Evolutionary conservation across 2,329 filamentous ascomycete species (phyloP).

Genomic region (Alternaria novae-zelandiae): DNA sequence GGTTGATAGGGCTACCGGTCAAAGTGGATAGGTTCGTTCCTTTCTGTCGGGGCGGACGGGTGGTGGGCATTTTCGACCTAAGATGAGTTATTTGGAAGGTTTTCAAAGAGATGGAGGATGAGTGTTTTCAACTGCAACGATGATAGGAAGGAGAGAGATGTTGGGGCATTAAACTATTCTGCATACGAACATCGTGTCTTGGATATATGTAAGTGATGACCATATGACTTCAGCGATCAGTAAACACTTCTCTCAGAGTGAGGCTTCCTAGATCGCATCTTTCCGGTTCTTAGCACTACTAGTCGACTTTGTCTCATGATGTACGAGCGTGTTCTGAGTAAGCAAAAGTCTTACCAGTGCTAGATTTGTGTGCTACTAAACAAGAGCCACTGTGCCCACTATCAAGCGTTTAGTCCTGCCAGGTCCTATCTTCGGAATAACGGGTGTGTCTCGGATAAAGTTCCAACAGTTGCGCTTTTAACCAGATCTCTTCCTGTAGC

Average conservation of each 20-base stretch:
- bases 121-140: background rate
- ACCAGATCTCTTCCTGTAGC: background rate
- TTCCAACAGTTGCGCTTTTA: background rate
- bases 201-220: background rate
- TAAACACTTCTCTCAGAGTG: background rate
- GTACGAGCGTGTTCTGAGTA: background rate
- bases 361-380: background rate
- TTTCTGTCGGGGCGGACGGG: background rate
- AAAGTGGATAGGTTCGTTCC: background rate
- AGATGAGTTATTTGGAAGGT: background rate
- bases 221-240: background rate
- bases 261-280: background rate
- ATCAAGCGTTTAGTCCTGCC: background rate
- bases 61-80: background rate
- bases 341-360: background rate
- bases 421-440: background rate
- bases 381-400: background rate
- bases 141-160: background rate
- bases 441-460: no score
- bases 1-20: background rate
- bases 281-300: background rate
- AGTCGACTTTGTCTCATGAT: background rate
- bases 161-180: background rate
- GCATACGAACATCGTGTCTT: background rate
- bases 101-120: background rate